These are phyloP conservation scores for Xylariales sp. DNA, from an alignment of 2,329 filamentous ascomycete species.

Conservation along the genomic window DNA sequence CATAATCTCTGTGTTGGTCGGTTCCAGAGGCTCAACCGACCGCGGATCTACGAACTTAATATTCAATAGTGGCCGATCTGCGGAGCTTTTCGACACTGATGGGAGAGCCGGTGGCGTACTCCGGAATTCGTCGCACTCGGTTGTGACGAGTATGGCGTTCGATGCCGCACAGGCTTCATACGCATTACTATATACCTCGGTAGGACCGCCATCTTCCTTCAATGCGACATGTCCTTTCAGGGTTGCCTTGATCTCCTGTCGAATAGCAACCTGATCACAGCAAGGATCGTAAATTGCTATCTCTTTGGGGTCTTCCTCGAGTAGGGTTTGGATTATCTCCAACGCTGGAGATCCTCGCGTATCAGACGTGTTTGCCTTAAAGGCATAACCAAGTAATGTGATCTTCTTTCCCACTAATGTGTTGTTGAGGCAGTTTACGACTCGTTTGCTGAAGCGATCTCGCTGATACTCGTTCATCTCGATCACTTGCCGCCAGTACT, in stretches of 20 bases:
- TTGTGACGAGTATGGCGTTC: slow-evolving; percentile 50
- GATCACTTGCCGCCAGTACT: slow-evolving; percentile 71
- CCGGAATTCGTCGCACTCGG: slow-evolving; percentile 53
- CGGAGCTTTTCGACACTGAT: slow-evolving; percentile 12
- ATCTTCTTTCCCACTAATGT: slow-evolving; percentile 68
- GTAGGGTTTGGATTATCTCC: slow-evolving; percentile 60
- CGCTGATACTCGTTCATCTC: slow-evolving; percentile 74
- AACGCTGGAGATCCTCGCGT: slow-evolving; percentile 67
- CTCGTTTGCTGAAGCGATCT: slow-evolving; percentile 60
- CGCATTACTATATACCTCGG: slow-evolving; percentile 43
- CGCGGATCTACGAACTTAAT: slow-evolving; percentile 35
- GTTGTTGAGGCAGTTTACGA: slow-evolving; percentile 64
- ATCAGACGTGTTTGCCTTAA: slow-evolving; percentile 76
- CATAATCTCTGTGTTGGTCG: slow-evolving; percentile 42
- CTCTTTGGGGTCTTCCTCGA: slow-evolving; percentile 59
- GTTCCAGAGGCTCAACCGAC: slow-evolving; percentile 33
- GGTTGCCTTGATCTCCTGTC: slow-evolving; percentile 44
- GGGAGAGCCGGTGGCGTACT: slow-evolving; percentile 25
- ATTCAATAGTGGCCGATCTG: slow-evolving; percentile 14
- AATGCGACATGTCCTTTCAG: slow-evolving; percentile 29
- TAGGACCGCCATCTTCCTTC: slow-evolving; percentile 35
- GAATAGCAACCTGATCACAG: slow-evolving; percentile 47
- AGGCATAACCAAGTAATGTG: slow-evolving; percentile 69
- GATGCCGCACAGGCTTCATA: slow-evolving; percentile 45
- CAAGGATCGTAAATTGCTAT: slow-evolving; percentile 67